Conservation (phyloP, 768 basidiomycete species). For the Boletales sp. region DNA sequence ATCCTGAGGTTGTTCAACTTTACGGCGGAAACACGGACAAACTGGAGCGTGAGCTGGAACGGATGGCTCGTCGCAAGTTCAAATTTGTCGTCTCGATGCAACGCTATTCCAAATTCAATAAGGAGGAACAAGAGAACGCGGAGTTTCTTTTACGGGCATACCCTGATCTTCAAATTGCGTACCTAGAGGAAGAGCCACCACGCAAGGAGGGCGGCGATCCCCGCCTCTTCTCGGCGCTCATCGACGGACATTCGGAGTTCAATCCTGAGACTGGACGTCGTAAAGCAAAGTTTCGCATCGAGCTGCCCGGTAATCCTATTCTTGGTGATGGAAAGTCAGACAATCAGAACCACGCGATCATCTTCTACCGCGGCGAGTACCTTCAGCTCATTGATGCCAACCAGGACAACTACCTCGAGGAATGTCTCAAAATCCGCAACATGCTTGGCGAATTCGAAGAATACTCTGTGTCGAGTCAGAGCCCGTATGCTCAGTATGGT, state of each 20-base stretch:
- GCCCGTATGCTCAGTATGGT: conserved; percentile 88
- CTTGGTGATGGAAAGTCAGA: conserved; percentile 99
- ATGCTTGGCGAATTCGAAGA: conserved; percentile 98
- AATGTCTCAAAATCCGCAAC: conserved; percentile 98
- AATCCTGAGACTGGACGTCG: conserved; percentile 83
- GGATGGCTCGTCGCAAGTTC: conserved; percentile 98
- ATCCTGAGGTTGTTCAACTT: conserved; percentile 96
- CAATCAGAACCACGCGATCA: conserved; percentile 99
- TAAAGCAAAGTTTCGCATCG: conserved; percentile 95
- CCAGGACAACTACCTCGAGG: conserved; percentile 99
- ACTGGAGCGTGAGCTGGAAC: conserved; percentile 92
- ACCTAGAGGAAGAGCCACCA: conserved; percentile 93
- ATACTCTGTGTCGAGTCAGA: conserved; percentile 78
- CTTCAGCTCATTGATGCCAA: conserved; percentile 99
- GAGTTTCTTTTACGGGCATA: conserved; percentile 97
- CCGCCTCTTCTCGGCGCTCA: conserved; percentile 91
- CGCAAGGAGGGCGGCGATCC: conserved; percentile 95
- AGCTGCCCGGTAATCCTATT: conserved; percentile 98
- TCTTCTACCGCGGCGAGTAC: conserved; percentile 99
- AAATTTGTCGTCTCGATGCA: conserved; percentile 99
- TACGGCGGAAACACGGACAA: conserved; percentile 98
- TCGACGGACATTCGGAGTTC: conserved; percentile 98
- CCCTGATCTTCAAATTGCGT: conserved; percentile 97
- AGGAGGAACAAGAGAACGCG: conserved; percentile 98
- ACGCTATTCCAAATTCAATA: conserved; percentile 98